Evolutionary conservation across 2,329 filamentous ascomycete genomes (phyloP), one percentile per base, ranked within the genome.

Genomic region (Fusarium heterosporum): DNA sequence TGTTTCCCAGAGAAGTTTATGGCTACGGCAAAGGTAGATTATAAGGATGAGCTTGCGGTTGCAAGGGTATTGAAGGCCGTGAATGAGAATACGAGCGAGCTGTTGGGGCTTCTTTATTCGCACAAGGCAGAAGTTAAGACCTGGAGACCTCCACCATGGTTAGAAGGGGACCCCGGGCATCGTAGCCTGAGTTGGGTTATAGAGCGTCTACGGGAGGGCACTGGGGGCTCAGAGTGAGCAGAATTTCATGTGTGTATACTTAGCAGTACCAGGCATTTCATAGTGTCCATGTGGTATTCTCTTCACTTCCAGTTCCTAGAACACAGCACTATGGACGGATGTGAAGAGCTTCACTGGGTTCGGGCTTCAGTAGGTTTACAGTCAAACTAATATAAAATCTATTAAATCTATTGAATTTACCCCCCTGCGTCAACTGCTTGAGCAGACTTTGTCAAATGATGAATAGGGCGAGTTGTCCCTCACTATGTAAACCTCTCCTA

Each of bases 401-500:
- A 45, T 51, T 14, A 8, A 19, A 9, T 52, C 28, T 54, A 54
- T 40, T 1, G 2, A 14, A 2, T 14, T 2, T 6, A 10, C 2
- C 25, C 14, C 22, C 6, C 4, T 6, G 11, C 4, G 19, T 49
- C 12, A 40, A 34, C 32, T 32, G n/a, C 34, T 57, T 1, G 45
- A 19, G 7, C 60, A 64, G 12, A 34, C 61, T 0, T 41, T 50
- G 13, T 65, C 54, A 2, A 38, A 14, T 22, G 61, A 38, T 2
- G 47, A 30, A 17, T 72, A 70, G 0, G 69, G 64, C 9, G 50
- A 65, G 28, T 47, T 55, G 29, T 69, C 62, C 11, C 70, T 60
- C 19, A 70, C 62, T 38, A 91, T 83, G 64, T 90, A 91, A 1
- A 91, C 81, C 76, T 91, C 83, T 0, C 85, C 89, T 9, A 90